These are phyloP conservation scores for Spiraea crenata DNA, from an alignment of 331 rosid genomes.

Conservation along the genomic window DNA sequence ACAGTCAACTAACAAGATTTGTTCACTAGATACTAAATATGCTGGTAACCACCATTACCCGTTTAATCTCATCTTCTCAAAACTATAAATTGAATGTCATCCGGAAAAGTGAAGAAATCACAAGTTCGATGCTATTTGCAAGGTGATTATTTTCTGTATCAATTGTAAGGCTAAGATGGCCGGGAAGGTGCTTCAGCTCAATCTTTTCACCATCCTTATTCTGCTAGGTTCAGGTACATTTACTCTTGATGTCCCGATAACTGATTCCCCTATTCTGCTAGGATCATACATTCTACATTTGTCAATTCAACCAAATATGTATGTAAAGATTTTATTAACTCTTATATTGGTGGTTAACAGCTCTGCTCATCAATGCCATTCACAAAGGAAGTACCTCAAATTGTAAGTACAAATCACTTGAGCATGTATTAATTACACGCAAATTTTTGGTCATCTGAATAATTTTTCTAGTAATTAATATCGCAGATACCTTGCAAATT, in stretches of 20 bases:
- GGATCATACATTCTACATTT: too few relatives aligned
- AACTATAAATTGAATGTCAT: not conserved
- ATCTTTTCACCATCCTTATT: not conserved
- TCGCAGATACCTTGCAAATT: not conserved
- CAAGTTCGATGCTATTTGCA: not conserved
- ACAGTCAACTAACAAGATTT: too few relatives aligned
- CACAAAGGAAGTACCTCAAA: not conserved
- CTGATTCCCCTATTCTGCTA: too few relatives aligned
- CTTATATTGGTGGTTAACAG: not conserved
- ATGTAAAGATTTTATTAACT: not conserved
- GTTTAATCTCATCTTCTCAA: not conserved
- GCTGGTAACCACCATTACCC: too few relatives aligned
- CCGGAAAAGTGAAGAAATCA: not conserved
- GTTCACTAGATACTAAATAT: too few relatives aligned
- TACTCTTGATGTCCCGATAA: too few relatives aligned
- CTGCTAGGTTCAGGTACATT: conserved; percentile 4
- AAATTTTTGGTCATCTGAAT: too few relatives aligned
- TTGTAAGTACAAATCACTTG: not conserved
- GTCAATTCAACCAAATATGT: not conserved
- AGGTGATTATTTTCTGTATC: not conserved
- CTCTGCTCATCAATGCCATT: not conserved
- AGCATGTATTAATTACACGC: too few relatives aligned
- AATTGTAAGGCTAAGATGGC: not conserved
- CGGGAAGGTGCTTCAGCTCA: not conserved
- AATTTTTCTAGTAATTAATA: too few relatives aligned